Conservation (phyloP, 768 basidiomycete species). For the Pleurotus eryngii region DNA sequence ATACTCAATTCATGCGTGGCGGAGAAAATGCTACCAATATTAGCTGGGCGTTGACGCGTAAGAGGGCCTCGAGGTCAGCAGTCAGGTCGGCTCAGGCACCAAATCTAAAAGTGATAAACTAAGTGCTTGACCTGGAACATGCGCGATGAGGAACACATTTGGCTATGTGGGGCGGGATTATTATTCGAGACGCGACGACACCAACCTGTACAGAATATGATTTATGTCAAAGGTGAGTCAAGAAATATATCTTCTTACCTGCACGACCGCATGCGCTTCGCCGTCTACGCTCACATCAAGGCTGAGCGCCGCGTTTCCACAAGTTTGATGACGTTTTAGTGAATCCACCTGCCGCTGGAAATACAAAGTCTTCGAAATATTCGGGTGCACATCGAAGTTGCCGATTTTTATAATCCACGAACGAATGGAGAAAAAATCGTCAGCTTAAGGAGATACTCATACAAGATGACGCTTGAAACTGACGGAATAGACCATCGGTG, state of each 20-base stretch:
- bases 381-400: neutral
- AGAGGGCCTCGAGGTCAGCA: neutral
- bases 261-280: neutral
- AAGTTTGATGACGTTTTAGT: neutral
- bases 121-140: too few relatives aligned
- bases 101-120: neutral
- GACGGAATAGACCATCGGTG: neutral
- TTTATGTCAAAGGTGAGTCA: too few relatives aligned
- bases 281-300: neutral
- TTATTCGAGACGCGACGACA: neutral
- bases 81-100: constrained; percentile 1
- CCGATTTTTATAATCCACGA: neutral
- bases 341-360: constrained; percentile 1
- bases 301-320: neutral
- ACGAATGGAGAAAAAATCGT: too few relatives aligned
- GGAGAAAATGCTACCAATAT: neutral
- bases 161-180: neutral
- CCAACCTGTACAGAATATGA: neutral
- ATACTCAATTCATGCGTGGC: neutral
- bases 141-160: neutral
- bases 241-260: neutral
- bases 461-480: too few relatives aligned
- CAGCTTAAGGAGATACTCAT: too few relatives aligned
- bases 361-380: neutral
- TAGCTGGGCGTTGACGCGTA: neutral